A percentile compares a stretch with the other conserved stretches of the same genome.
phyloP scores from a whole-genome alignment of 768 basidiomycete species.

The Candolleomyces eurysporus region DNA sequence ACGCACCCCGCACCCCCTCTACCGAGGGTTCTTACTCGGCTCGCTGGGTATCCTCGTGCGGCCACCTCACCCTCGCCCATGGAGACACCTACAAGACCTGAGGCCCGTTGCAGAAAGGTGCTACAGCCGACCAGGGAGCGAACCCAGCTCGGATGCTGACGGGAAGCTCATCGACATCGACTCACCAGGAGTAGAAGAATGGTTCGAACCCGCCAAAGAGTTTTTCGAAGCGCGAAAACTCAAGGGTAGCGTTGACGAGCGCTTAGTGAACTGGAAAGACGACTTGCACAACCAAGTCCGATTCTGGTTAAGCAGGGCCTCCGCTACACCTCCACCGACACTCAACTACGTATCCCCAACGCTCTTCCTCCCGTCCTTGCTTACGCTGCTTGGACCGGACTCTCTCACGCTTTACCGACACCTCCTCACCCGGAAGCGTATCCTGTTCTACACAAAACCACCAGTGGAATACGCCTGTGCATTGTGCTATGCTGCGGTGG shows the following conservation, averaged over 20 bases:
- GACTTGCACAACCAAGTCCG: slow-evolving; percentile 56
- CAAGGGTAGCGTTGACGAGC: slow-evolving; percentile 31
- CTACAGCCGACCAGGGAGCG: slow-evolving; percentile 52
- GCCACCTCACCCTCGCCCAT: slow-evolving; percentile 50
- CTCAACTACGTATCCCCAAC: slow-evolving; percentile 38
- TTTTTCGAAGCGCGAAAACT: slow-evolving; percentile 46
- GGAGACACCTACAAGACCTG: slow-evolving; percentile 66
- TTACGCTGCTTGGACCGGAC: slow-evolving; percentile 78
- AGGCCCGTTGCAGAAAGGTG: slow-evolving; percentile 50
- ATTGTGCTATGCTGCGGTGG: slow-evolving; percentile 67
- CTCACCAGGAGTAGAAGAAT: not conserved
- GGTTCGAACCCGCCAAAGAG: slow-evolving; percentile 43
- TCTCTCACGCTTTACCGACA: slow-evolving; percentile 79
- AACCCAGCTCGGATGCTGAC: slow-evolving; percentile 36
- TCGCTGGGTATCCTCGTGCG: slow-evolving; percentile 75
- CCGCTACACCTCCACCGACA: slow-evolving; percentile 22
- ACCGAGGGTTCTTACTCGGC: slow-evolving; percentile 77
- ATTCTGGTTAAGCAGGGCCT: slow-evolving; percentile 2
- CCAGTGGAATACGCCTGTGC: slow-evolving; percentile 80
- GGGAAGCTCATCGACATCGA: not conserved
- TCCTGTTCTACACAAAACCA: slow-evolving; percentile 78
- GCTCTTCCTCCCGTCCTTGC: slow-evolving; percentile 69
- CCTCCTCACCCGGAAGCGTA: slow-evolving; percentile 66
- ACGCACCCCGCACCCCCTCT: slow-evolving; percentile 65
- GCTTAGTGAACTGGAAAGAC: slow-evolving; percentile 66